Base-by-base conservation (phyloP, 768 basidiomycete species). In the Macrolepiota fuliginosa region DNA sequence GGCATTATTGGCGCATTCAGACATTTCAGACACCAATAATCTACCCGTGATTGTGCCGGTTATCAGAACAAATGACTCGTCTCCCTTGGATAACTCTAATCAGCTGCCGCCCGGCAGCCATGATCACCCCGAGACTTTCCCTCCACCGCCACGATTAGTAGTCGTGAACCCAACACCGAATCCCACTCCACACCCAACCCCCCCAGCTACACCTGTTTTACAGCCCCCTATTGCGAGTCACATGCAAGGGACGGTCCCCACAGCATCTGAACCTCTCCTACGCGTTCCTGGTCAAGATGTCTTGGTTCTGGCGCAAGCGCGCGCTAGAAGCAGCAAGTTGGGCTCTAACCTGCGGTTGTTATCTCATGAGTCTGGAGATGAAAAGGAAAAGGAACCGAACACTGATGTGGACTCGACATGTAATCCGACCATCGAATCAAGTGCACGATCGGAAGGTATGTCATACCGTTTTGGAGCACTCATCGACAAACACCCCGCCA, bases 141-240 rank as follows among this genome's bases (percentile, higher is more conserved):
- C 66, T 62, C 63, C 73, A 57, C 67, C 82, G 35, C 87, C 87
- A 13, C 78, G 80, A 27, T 79, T 92, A 5, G 81, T 91, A 15
- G 80, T 92, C 22, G 85, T 91, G 9, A 86, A 88, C 65, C 89
- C 90, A 17, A 91, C 90, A 0, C 90, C 90, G 2, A 88, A 87
- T 64, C 89, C 87, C 1, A 88, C 87, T 0, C 88, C 88, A 0
- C 88, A 90, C 70, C 90, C 90, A 1, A 92, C 91, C 1, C 90
- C 91, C 6, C 91, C 91, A 2, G 81, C 85, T 1, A 90, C 89
- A 0, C 90, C 89, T 9, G 69, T 79, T 54, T 66, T 81, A n/a
- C 46, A 40, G 11, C 58, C 22, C 17, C 52, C 59, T 35, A 22
- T 61, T 24, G 39, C 35, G 19, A 39, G n/a, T 15, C 53, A 54